phyloP scores from a whole-genome alignment of 331 rosid species.

The Quercus phellos region DNA sequence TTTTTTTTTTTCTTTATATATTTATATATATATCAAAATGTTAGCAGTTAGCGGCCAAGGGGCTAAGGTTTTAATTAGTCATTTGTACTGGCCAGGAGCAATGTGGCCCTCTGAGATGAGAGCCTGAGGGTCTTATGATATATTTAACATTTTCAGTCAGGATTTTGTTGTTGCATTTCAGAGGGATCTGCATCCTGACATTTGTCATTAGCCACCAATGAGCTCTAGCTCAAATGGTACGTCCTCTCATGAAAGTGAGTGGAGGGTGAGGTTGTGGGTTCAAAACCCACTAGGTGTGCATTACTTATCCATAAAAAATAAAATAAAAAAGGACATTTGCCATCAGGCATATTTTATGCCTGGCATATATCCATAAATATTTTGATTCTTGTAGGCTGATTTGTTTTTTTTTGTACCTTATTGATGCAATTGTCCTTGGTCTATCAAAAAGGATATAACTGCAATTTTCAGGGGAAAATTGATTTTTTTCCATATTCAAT shows the following conservation, averaged over 20 bases:
- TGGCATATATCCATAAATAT: neutral
- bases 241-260: too few relatives aligned
- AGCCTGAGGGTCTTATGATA: neutral
- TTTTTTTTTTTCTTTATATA: too few relatives aligned
- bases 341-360: neutral
- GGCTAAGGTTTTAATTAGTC: neutral
- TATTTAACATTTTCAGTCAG: neutral
- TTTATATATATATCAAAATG: neutral
- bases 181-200: neutral
- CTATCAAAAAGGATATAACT: neutral
- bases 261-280: too few relatives aligned
- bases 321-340: neutral
- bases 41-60: neutral
- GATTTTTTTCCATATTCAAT: neutral
- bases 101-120: neutral
- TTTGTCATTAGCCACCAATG: neutral
- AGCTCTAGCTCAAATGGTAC: too few relatives aligned
- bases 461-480: neutral
- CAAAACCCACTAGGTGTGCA: too few relatives aligned
- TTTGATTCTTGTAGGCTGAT: neutral
- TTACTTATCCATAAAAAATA: too few relatives aligned
- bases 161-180: neutral
- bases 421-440: neutral
- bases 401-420: neutral
- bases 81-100: neutral